phyloP scores from a whole-genome alignment of 2,329 filamentous ascomycete species.

The Colletotrichum lindemuthianum region DNA sequence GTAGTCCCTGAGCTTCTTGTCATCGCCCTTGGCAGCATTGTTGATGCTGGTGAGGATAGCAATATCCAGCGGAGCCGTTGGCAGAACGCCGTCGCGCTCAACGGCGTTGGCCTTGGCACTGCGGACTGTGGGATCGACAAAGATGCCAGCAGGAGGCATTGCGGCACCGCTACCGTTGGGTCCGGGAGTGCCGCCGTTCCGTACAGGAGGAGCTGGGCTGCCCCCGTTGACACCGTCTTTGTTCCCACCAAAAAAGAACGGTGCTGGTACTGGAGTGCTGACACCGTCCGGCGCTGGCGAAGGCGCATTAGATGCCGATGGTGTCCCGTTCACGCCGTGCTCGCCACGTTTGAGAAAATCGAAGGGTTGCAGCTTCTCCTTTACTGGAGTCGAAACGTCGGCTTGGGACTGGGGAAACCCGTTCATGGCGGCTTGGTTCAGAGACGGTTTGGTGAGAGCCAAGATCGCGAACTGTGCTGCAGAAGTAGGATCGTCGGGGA shows the following conservation, averaged over 20 bases:
- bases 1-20: conserved; percentile 92
- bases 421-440: conserved; percentile 56
- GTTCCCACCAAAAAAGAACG: conserved; percentile 64
- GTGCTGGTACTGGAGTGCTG: conserved; percentile 71
- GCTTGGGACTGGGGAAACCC: conserved; percentile 54
- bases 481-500: conserved; percentile 88
- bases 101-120: conserved; percentile 65
- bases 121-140: conserved; percentile 63
- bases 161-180: conserved; percentile 43
- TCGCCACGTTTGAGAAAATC: conserved; percentile 75
- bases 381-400: conserved; percentile 68
- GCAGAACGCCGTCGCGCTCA: conserved; percentile 83
- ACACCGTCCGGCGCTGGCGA: conserved; percentile 85
- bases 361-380: conserved; percentile 72
- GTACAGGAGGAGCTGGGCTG: conserved; percentile 62
- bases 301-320: conserved; percentile 84
- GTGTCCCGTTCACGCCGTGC: conserved; percentile 78
- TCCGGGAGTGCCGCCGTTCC: conserved; percentile 58
- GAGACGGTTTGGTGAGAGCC: conserved; percentile 67
- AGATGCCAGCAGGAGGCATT: conserved; percentile 55
- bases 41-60: conserved; percentile 91
- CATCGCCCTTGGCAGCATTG: conserved; percentile 86
- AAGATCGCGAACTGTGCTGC: conserved; percentile 80
- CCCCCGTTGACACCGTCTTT: conserved; percentile 57
- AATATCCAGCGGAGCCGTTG: conserved; percentile 83